These are phyloP conservation scores for Neofusicoccum sp. DNA, from an alignment of 2,329 filamentous ascomycete species.

Conservation along the genomic window DNA sequence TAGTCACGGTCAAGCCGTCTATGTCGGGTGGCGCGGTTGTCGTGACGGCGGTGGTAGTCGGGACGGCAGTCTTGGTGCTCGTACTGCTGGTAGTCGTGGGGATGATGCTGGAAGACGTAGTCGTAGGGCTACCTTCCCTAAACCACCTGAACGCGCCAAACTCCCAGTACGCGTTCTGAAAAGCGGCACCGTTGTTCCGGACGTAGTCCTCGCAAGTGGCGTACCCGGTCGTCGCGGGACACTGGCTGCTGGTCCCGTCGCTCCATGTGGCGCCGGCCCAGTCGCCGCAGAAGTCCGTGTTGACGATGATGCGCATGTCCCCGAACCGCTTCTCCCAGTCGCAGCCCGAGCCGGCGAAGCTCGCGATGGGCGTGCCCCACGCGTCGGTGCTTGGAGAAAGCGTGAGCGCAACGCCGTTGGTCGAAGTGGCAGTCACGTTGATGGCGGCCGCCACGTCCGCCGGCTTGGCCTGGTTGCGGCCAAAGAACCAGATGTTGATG, in stretches of 20 bases:
- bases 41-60: no score
- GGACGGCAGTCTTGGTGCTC: background rate
- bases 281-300: constrained; percentile 53
- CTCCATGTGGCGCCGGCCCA: constrained; percentile 60
- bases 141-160: constrained; percentile 26
- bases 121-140: background rate
- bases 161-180: constrained; percentile 36
- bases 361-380: constrained; percentile 32
- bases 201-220: constrained; percentile 40
- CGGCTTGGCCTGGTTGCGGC: background rate
- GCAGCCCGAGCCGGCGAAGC: constrained; percentile 39
- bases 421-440: background rate
- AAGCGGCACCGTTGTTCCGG: constrained; percentile 29
- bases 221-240: constrained; percentile 44
- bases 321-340: constrained; percentile 46
- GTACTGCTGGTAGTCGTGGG: background rate
- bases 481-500: constrained; percentile 43
- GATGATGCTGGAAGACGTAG: background rate
- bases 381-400: constrained; percentile 22
- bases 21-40: no score
- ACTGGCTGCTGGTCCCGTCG: constrained; percentile 21
- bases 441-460: constrained; percentile 24
- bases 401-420: constrained; percentile 16
- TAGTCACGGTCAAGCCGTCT: no score
- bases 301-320: constrained; percentile 40